Evolutionary conservation across 108 stramenopile genomes (phyloP).

Genomic region (Pseudonitzschia delicatissima): DNA sequence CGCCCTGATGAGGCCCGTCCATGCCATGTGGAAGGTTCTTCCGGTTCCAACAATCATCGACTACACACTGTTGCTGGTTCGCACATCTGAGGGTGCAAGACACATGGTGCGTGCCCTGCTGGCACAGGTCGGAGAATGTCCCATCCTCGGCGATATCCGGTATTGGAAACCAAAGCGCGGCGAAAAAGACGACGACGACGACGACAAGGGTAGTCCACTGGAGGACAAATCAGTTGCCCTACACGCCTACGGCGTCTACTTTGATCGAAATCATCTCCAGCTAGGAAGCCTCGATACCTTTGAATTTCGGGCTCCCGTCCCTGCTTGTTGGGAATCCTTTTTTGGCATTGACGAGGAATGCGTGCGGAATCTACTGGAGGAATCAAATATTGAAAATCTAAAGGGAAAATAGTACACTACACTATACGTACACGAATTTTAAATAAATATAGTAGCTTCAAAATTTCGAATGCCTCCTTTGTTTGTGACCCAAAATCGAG

Average conservation of each 20-base stretch:
- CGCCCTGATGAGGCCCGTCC: not conserved
- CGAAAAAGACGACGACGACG: not conserved
- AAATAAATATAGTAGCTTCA: too few species aligned
- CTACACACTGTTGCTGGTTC: not conserved
- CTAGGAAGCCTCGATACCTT: slow-evolving; percentile 52
- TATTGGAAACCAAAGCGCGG: slow-evolving; percentile 38
- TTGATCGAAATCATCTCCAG: slow-evolving; percentile 34
- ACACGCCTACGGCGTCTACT: slow-evolving; percentile 61
- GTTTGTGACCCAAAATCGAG: too few species aligned
- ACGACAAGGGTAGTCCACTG: slow-evolving; percentile 35
- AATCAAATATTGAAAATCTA: too few species aligned
- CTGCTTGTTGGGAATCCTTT: slow-evolving; percentile 47
- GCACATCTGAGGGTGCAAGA: slow-evolving; percentile 69
- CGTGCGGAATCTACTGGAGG: too few species aligned
- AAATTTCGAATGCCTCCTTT: too few species aligned
- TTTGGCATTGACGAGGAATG: slow-evolving; percentile 22
- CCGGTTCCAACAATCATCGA: not conserved
- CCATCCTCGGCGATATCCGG: slow-evolving; percentile 75
- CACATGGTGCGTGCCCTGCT: slow-evolving; percentile 83
- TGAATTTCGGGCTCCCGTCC: slow-evolving; percentile 53
- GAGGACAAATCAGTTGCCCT: slow-evolving; percentile 79
- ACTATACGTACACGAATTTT: too few species aligned
- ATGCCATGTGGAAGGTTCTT: not conserved
- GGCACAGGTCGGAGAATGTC: slow-evolving; percentile 48
- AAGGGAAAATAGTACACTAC: too few species aligned